Conservation (phyloP, 805 yeast species). For the Candida germanica region DNA sequence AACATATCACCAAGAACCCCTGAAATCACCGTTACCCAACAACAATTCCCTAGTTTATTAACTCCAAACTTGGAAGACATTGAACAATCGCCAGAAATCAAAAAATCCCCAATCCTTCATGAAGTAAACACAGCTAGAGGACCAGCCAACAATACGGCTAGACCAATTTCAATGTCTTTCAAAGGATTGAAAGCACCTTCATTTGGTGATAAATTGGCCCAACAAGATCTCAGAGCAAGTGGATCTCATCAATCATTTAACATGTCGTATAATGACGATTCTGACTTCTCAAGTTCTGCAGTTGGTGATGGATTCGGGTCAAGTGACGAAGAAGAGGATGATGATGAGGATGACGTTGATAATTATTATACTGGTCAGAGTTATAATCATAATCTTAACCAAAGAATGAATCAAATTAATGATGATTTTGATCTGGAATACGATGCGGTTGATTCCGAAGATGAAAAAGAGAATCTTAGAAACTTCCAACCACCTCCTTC, state of each 20-base stretch:
- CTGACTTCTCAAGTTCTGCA: conserved; percentile 22
- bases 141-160: conserved; percentile 9
- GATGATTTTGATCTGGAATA: conserved; percentile 9
- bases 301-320: conserved; percentile 41
- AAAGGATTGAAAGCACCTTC: conserved; percentile 62
- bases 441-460: conserved; percentile 6
- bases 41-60: conserved; percentile 10
- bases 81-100: conserved; percentile 3
- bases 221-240: conserved; percentile 28
- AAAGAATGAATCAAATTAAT: not conserved
- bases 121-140: conserved; percentile 9
- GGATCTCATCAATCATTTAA: conserved; percentile 43
- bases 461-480: conserved; percentile 4
- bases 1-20: conserved; percentile 10
- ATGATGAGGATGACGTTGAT: conserved; percentile 9
- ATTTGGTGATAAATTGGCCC: conserved; percentile 36
- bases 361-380: not conserved
- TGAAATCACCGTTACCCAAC: conserved; percentile 12
- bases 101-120: conserved; percentile 5
- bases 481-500: conserved; percentile 5
- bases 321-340: conserved; percentile 22
- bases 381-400: conserved; percentile 4
- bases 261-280: conserved; percentile 34
- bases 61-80: conserved; percentile 11
- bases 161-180: conserved; percentile 54